phyloP scores from a whole-genome alignment of 2,329 filamentous ascomycete genomes.

The Xylaria sp. region DNA sequence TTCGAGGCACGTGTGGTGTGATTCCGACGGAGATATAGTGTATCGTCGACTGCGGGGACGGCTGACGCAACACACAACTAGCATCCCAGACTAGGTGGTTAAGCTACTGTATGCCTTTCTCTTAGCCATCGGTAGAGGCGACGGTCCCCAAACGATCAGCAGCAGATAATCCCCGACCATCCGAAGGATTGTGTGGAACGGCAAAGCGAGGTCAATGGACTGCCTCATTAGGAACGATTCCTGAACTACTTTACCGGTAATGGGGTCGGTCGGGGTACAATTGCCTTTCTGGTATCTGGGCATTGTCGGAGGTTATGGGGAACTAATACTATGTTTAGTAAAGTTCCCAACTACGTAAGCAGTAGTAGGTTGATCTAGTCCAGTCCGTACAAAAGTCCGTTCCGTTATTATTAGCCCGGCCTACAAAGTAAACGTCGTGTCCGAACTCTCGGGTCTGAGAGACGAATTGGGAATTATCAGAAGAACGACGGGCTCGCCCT shows the following conservation, averaged over 20 bases:
- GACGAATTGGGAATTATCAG: conserved; percentile 9
- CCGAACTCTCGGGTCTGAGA: conserved; percentile 24
- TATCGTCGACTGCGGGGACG: conserved; percentile 20
- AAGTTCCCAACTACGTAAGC: conserved; percentile 4
- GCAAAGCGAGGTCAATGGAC: conserved; percentile 10
- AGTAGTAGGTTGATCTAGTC: conserved; percentile 9
- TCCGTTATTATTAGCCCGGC: conserved; percentile 13
- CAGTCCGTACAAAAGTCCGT: conserved; percentile 1
- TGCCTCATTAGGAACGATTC: conserved; percentile 32
- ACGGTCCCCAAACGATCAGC: conserved; percentile 28
- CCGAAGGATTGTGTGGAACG: conserved; percentile 27
- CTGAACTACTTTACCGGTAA: conserved; percentile 5
- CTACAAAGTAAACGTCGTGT: conserved; percentile 7
- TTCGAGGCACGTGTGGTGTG: conserved; percentile 4
- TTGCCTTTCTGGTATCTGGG: conserved; percentile 26
- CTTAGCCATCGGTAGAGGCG: conserved; percentile 3
- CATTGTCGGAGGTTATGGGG: neutral
- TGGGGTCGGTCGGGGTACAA: conserved; percentile 14
- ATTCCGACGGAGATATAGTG: conserved; percentile 10
- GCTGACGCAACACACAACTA: conserved; percentile 27
- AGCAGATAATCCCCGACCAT: conserved; percentile 21
- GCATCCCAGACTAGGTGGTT: neutral
- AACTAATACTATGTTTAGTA: conserved; percentile 20
- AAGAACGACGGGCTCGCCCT: neutral
- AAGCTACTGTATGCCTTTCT: neutral